Conservation (phyloP, 1,139 yeast genomes). For the Hemisphaericaspora lyxosophila region DNA sequence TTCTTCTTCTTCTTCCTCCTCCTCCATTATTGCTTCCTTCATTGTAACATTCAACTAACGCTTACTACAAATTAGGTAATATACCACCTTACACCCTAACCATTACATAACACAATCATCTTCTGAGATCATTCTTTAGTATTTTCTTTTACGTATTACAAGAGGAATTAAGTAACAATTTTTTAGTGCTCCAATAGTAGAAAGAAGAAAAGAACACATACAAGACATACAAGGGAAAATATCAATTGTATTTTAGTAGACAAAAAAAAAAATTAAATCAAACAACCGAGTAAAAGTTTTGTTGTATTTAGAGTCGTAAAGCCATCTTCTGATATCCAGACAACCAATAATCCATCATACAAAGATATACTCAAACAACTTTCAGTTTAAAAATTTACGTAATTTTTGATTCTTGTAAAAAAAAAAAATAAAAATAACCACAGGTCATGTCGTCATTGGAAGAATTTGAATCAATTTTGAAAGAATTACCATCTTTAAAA, state of each 20-base stretch:
- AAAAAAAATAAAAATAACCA: constrained; percentile 11
- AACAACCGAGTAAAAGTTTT: neutral
- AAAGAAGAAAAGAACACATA: too few species aligned
- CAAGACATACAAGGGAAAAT: too few species aligned
- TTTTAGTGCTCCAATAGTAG: too few species aligned
- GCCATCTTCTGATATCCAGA: neutral
- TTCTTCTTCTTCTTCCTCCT: too few species aligned
- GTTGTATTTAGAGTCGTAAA: constrained; percentile 1
- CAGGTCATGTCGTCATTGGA: constrained; percentile 32
- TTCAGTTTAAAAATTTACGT: neutral
- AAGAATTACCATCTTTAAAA: constrained; percentile 72
- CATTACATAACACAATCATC: too few species aligned
- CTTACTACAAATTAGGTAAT: too few species aligned
- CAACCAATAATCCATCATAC: neutral
- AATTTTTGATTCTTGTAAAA: neutral
- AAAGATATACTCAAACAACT: neutral
- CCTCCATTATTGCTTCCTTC: too few species aligned
- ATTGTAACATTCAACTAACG: too few species aligned
- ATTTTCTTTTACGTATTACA: too few species aligned
- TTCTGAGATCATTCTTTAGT: too few species aligned
- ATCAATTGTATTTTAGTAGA: neutral
- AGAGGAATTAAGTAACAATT: too few species aligned
- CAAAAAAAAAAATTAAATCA: neutral
- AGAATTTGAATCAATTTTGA: constrained; percentile 68
- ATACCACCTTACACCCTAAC: too few species aligned